phyloP scores from a whole-genome alignment of 345 rosid genomes.

The Lepidium africanum region DNA sequence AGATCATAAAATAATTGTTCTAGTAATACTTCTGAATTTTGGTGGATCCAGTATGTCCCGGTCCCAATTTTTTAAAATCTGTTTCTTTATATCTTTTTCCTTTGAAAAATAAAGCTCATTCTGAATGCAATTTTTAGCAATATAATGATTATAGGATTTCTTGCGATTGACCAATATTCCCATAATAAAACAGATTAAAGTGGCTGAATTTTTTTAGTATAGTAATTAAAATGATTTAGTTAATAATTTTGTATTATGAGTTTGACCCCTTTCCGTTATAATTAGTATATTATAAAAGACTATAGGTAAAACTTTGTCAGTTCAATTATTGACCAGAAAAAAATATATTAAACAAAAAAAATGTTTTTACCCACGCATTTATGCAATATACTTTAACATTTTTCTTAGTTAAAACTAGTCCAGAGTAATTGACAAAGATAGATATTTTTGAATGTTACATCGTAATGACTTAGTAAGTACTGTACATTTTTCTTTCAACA shows the following conservation, averaged over 20 bases:
- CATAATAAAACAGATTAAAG: too few relatives aligned
- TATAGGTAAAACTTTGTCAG: too few relatives aligned
- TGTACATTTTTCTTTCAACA: not conserved
- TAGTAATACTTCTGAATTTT: not conserved
- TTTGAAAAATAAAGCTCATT: not conserved
- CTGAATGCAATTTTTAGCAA: not conserved
- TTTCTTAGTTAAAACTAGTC: not conserved
- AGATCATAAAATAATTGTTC: not conserved
- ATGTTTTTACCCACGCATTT: constrained; percentile 27
- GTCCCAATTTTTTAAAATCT: not conserved
- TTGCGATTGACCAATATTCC: too few relatives aligned
- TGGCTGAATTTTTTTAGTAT: too few relatives aligned
- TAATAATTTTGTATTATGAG: too few relatives aligned
- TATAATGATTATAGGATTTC: not conserved
- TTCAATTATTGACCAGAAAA: too few relatives aligned
- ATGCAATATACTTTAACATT: not conserved
- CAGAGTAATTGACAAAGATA: not conserved
- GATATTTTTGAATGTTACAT: not conserved
- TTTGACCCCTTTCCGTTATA: too few relatives aligned
- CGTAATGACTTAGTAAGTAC: not conserved
- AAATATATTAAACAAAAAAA: too few relatives aligned
- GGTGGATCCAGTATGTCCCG: not conserved
- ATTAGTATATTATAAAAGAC: too few relatives aligned
- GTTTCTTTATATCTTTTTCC: not conserved
- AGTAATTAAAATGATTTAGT: too few relatives aligned